A percentile compares a stretch with the other conserved stretches of the same genome.
Evolutionary conservation across 345 rosid genomes (phyloP).

Genomic region (Salix udensis): DNA sequence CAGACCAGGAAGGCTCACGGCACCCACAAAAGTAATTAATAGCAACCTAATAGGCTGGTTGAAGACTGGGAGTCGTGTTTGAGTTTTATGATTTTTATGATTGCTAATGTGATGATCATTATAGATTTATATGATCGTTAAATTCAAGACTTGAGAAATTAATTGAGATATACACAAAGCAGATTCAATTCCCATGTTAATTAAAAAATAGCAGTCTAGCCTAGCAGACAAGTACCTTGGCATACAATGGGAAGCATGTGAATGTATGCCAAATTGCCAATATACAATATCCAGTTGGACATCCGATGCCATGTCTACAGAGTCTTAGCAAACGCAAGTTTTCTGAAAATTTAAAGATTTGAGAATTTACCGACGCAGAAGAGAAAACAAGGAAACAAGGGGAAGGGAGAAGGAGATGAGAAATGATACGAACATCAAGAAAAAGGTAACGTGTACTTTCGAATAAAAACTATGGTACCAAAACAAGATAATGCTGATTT

Average conservation of each 20-base stretch:
- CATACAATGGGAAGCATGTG: constrained; percentile 17
- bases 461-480: constrained; percentile 27
- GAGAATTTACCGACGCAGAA: constrained; percentile 4
- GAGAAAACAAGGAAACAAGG: constrained; percentile 12
- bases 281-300: constrained; percentile 8
- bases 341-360: constrained; percentile 9
- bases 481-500: constrained; percentile 13
- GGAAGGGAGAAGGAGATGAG: constrained; percentile 2
- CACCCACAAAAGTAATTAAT: background rate
- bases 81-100: no score
- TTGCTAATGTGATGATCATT: no score
- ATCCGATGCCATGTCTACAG: constrained; percentile 11
- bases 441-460: constrained; percentile 42
- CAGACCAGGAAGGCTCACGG: background rate
- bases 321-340: constrained; percentile 19
- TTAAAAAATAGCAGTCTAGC: background rate
- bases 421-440: constrained; percentile 16
- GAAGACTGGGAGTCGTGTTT: no score
- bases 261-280: constrained; percentile 9
- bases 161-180: no score
- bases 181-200: no score
- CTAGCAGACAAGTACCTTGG: constrained; percentile 15
- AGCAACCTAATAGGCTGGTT: no score
- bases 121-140: no score
- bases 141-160: no score